Percentiles rank a stretch among this genome's conserved stretches.
phyloP scores from a whole-genome alignment of 805 yeast species.

The Citeromyces matritensis region DNA sequence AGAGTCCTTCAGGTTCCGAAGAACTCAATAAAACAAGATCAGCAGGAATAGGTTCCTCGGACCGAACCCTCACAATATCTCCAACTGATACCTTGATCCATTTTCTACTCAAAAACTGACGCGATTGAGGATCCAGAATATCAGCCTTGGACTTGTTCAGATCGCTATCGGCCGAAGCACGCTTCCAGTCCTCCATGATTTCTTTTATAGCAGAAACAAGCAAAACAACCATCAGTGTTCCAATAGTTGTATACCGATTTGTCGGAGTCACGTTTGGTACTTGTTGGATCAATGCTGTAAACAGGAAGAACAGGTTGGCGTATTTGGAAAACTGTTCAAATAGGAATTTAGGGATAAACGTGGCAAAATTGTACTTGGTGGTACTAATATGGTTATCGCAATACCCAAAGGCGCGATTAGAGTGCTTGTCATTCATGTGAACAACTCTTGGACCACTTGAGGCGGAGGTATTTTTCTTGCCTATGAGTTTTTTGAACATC shows the following conservation, averaged over 20 bases:
- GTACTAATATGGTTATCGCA: conserved; percentile 83
- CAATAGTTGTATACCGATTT: conserved; percentile 87
- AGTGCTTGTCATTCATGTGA: conserved; percentile 43
- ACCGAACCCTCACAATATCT: conserved; percentile 70
- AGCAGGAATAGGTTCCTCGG: conserved; percentile 90
- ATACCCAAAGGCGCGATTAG: conserved; percentile 42
- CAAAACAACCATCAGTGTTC: conserved; percentile 74
- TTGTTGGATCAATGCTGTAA: conserved; percentile 89
- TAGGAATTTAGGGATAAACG: conserved; percentile 86
- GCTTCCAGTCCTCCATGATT: conserved; percentile 76
- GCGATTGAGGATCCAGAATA: conserved; percentile 41
- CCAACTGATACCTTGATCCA: conserved; percentile 92
- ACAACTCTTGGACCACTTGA: conserved; percentile 43
- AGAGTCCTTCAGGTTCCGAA: conserved; percentile 96
- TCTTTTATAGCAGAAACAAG: conserved; percentile 89
- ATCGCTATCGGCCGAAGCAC: conserved; percentile 80
- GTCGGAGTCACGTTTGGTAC: conserved; percentile 96
- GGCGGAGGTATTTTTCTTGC: conserved; percentile 1
- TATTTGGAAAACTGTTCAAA: conserved; percentile 96
- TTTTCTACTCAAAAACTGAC: conserved; percentile 47
- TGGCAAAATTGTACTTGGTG: conserved; percentile 86
- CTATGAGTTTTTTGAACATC: conserved; percentile 2
- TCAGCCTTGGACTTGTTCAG: conserved; percentile 58
- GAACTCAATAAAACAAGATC: conserved; percentile 76
- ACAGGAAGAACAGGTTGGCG: conserved; percentile 85